Percentiles rank a stretch among this genome's conserved stretches.
These are phyloP conservation scores for Hysterangium stoloniferum DNA, from an alignment of 768 basidiomycete genomes.

Conservation along the genomic window DNA sequence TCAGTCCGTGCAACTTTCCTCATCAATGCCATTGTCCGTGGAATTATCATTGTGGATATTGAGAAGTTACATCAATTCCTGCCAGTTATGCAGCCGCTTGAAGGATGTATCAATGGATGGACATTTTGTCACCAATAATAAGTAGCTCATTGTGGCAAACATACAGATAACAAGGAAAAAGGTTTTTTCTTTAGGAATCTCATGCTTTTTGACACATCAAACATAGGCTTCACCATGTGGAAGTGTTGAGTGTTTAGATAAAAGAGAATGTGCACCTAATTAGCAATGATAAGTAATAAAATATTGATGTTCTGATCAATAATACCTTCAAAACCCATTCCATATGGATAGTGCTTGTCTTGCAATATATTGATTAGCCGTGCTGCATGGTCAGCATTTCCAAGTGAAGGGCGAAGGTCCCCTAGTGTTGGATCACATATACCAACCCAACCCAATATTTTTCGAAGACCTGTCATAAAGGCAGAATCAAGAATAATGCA, in stretches of 20 bases:
- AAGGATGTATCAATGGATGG: conserved; percentile 17
- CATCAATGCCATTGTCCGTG: too few relatives aligned
- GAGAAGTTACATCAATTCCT: too few relatives aligned
- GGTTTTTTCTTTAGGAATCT: conserved; percentile 5
- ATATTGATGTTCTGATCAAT: too few relatives aligned
- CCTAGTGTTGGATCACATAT: conserved; percentile 8
- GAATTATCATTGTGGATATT: too few relatives aligned
- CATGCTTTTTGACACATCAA: conserved; percentile 17
- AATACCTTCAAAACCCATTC: conserved; percentile 22
- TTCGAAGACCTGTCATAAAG: conserved; percentile 16
- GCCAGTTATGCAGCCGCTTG: conserved; percentile 14
- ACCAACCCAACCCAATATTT: conserved; percentile 15
- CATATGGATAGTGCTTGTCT: conserved; percentile 15
- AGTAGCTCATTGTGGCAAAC: conserved; percentile 16
- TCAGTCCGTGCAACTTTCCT: too few relatives aligned
- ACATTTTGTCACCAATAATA: conserved; percentile 13
- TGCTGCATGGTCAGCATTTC: conserved; percentile 19
- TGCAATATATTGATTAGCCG: conserved; percentile 18
- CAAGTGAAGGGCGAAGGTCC: conserved; percentile 16
- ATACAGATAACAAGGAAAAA: conserved; percentile 21
- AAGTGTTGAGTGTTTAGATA: conserved; percentile 11
- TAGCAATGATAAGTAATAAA: too few relatives aligned
- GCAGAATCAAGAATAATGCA: conserved; percentile 19
- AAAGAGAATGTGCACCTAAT: conserved; percentile 10
- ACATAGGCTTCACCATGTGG: conserved; percentile 16